These are phyloP conservation scores for Drechslerella coelobrocha DNA, from an alignment of 2,329 filamentous ascomycete genomes.

Conservation along the genomic window DNA sequence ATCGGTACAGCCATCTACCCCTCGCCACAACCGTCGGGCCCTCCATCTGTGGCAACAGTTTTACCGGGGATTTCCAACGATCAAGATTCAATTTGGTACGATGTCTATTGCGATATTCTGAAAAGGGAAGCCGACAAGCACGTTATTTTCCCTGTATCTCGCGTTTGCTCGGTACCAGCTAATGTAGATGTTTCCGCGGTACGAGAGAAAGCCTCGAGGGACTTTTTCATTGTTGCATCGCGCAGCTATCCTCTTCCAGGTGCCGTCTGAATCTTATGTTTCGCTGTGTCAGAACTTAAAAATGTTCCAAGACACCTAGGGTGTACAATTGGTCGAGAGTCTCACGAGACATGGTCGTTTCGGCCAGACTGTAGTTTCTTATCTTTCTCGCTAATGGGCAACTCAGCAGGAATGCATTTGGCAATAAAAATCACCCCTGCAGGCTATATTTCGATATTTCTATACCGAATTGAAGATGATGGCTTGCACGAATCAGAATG, in stretches of 20 bases:
- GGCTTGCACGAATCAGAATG: constrained; percentile 8
- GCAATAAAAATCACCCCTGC: neutral
- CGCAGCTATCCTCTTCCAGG: neutral
- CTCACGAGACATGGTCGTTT: constrained; percentile 21
- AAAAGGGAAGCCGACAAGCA: constrained; percentile 39
- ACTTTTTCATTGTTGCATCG: neutral
- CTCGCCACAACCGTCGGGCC: too few species aligned
- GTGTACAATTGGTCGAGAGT: constrained; percentile 20
- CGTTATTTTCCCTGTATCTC: constrained; percentile 28
- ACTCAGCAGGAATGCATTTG: neutral
- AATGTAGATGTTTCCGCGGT: constrained; percentile 12
- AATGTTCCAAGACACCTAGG: constrained; percentile 20
- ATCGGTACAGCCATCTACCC: too few species aligned
- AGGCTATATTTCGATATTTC: neutral
- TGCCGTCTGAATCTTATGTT: constrained; percentile 3
- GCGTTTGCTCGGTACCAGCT: constrained; percentile 29
- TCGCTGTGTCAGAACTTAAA: constrained; percentile 16
- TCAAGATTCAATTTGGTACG: too few species aligned
- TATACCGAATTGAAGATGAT: neutral
- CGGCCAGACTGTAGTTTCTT: constrained; percentile 5
- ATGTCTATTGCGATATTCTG: neutral
- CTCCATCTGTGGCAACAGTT: neutral
- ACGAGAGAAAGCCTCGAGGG: neutral
- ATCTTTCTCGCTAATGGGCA: constrained; percentile 24
- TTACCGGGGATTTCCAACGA: neutral